These are phyloP conservation scores for Gypsophila paniculata DNA, from an alignment of 179 eudicot genomes.

Conservation along the genomic window DNA sequence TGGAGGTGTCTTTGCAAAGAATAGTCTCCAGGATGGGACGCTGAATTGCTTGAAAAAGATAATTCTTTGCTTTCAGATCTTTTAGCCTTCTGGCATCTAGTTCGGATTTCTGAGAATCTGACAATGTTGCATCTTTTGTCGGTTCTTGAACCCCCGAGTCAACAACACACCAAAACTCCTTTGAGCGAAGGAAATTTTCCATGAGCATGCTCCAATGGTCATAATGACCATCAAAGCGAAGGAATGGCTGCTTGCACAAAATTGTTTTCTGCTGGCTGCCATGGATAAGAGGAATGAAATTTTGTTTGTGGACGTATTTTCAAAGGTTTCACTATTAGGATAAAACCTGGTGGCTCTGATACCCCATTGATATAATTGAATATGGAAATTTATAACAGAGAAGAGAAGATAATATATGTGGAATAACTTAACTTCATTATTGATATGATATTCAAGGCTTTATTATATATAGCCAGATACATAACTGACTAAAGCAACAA, in stretches of 20 bases:
- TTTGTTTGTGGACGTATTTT: too few relatives aligned
- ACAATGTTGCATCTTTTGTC: not conserved
- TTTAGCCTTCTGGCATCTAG: constrained; percentile 4
- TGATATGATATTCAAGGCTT: too few relatives aligned
- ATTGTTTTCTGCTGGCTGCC: not conserved
- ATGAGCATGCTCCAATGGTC: constrained; percentile 25
- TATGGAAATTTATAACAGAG: too few relatives aligned
- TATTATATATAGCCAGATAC: too few relatives aligned
- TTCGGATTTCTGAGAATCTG: constrained; percentile 3
- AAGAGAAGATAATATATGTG: too few relatives aligned
- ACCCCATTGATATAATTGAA: too few relatives aligned
- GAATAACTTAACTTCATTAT: too few relatives aligned
- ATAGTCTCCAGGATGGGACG: constrained; percentile 18
- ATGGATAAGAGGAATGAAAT: too few relatives aligned
- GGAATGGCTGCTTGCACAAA: too few relatives aligned
- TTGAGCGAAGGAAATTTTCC: constrained; percentile 12
- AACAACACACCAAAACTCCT: constrained; percentile 11
- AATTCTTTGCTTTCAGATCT: constrained; percentile 15
- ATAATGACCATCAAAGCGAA: constrained; percentile 25
- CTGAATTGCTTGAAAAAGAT: constrained; percentile 19
- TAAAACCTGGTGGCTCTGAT: too few relatives aligned
- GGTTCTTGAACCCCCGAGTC: constrained; percentile 5
- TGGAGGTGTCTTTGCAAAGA: constrained; percentile 20
- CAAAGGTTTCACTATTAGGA: too few relatives aligned
- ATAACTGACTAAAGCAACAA: too few relatives aligned